Percentiles rank a stretch among this genome's conserved stretches.
phyloP scores from a whole-genome alignment of 1,284 basidiomycete genomes.

The Pholiota adiposa region DNA sequence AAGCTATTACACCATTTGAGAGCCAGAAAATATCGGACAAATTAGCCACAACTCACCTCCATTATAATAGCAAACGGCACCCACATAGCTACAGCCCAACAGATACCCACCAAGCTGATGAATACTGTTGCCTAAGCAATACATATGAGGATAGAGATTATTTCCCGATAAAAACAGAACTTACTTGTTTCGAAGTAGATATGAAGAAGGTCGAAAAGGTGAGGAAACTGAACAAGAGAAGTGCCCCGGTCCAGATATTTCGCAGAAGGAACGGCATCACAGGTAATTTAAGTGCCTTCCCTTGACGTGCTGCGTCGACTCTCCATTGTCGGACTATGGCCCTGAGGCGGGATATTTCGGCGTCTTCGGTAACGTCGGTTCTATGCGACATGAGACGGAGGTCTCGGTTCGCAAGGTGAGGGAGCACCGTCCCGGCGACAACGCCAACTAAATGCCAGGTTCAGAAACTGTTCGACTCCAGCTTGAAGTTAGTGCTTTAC shows the following conservation, averaged over 20 bases:
- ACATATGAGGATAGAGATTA: not conserved
- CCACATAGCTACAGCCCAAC: conserved; percentile 96
- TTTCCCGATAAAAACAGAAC: conserved; percentile 17
- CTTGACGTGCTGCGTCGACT: conserved; percentile 75
- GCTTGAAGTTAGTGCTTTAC: conserved; percentile 42
- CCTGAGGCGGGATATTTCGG: conserved; percentile 69
- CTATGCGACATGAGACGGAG: conserved; percentile 73
- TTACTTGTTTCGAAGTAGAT: conserved; percentile 69
- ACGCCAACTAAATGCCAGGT: conserved; percentile 69
- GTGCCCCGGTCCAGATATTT: conserved; percentile 90
- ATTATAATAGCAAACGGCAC: conserved; percentile 91
- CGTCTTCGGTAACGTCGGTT: conserved; percentile 73
- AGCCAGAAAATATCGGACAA: not conserved
- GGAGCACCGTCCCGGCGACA: conserved; percentile 80
- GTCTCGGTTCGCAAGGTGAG: conserved; percentile 82
- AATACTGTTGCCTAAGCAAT: conserved; percentile 69
- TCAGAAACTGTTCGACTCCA: not conserved
- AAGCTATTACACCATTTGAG: conserved; percentile 51
- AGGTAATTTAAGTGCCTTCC: conserved; percentile 75
- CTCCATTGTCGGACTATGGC: conserved; percentile 81
- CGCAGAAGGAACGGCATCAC: conserved; percentile 87
- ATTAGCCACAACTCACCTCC: conserved; percentile 61
- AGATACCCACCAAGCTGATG: conserved; percentile 86
- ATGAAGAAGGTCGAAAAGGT: conserved; percentile 88
- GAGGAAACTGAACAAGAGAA: conserved; percentile 78